A percentile compares a stretch with the other conserved stretches of the same genome.
phyloP scores from a whole-genome alignment of 2,329 filamentous ascomycete genomes.

The Colletotrichum neosansevieriae region DNA sequence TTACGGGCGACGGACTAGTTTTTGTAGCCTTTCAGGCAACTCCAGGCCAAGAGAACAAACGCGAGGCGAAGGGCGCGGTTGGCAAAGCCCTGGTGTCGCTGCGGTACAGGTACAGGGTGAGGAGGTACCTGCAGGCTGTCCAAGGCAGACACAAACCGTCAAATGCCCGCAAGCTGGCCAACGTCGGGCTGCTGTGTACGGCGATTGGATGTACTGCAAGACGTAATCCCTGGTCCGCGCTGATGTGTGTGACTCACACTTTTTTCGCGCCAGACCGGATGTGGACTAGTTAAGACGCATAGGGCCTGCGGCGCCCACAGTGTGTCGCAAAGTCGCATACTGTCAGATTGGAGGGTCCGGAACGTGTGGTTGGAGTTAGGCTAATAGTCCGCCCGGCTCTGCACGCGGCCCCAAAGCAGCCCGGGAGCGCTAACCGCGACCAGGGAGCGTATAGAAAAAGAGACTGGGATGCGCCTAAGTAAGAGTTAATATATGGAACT shows the following conservation, averaged over 20 bases:
- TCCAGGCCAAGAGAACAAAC: conserved; percentile 17
- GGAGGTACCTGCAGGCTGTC: neutral
- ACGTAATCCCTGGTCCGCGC: conserved; percentile 7
- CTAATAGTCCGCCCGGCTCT: no score
- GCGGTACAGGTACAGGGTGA: neutral
- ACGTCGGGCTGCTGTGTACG: neutral
- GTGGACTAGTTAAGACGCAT: neutral
- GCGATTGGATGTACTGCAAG: conserved; percentile 38
- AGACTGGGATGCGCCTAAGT: no score
- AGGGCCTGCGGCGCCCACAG: neutral
- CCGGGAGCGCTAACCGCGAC: no score
- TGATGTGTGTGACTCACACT: conserved; percentile 38
- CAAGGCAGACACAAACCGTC: neutral
- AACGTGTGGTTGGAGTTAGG: no score
- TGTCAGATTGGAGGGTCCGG: no score
- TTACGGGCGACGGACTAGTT: conserved; percentile 44
- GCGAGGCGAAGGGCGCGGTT: conserved; percentile 22
- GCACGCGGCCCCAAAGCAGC: no score
- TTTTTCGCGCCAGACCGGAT: neutral
- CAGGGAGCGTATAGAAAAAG: no score
- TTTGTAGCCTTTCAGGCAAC: conserved; percentile 37
- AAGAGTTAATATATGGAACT: no score
- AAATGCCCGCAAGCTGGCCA: neutral
- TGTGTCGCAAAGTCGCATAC: neutral
- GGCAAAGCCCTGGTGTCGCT: conserved; percentile 23